Evolutionary conservation across 2,329 filamentous ascomycete genomes (phyloP), one percentile per base, ranked within the genome.

Genomic region (Cladorrhinum sp.): DNA sequence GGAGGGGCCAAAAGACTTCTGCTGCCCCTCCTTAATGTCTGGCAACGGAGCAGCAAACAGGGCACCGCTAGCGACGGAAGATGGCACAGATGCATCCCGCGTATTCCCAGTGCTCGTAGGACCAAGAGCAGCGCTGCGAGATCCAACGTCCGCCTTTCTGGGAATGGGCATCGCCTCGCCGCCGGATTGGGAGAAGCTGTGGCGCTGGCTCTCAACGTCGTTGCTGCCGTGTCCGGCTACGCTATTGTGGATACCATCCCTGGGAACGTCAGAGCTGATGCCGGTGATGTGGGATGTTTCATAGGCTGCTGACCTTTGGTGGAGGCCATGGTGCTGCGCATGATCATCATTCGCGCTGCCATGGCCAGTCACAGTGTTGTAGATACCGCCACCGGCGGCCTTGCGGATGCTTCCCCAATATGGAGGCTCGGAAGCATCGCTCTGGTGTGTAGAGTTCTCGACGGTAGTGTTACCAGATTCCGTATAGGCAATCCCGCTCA

Each of bases 321-420:
- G 60, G n/a, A 63, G 16, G 29, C 61, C 38, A 24, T 66, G 63
- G 56, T 67, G 66, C 25, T 67, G 59, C n/a, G 50, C 62, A 27
- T 66, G 64, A 51, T 66, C 63, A 50, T 67, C 64, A 1, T 38
- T 56, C 12, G 63, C 45, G 51, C 66, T 67, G 24, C 66, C 66
- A 32, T 67, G 66, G 36, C 66, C 66, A 4, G 58, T 63, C 16
- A 67, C 66, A 1, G 64, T 65, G 54, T 67, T 67, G 54, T 67
- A 67, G 22, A 67, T 64, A 3, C 66, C 66, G 13, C 66, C 64
- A 8, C 55, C 41, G 4, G 55, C 13, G 7, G 61, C 64, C 52
- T 63, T 65, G 36, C 67, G 67, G 9, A 67, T 59, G n/a, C 53
- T 49, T 25, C 67, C 66, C 66, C 66, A 67, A 61, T 68, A 67